These are phyloP conservation scores for Exidia glandulosa DNA, from an alignment of 768 basidiomycete species.

Conservation along the genomic window DNA sequence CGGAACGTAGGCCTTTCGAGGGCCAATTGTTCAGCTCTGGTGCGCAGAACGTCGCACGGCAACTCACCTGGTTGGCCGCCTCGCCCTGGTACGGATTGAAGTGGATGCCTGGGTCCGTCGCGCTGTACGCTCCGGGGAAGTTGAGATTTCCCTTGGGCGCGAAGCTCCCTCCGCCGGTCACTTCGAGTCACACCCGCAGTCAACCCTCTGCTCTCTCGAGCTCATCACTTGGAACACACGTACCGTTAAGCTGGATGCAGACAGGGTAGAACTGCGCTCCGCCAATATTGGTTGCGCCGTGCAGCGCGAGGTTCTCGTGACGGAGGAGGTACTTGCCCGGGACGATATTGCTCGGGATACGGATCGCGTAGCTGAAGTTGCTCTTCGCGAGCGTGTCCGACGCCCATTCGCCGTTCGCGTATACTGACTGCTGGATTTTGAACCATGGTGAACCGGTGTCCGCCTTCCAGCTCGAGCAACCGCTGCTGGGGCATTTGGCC, in stretches of 20 bases:
- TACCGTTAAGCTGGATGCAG: conserved; percentile 7
- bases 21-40: not conserved
- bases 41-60: not conserved
- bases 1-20: not conserved
- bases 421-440: not conserved
- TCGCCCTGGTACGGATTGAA: conserved; percentile 1
- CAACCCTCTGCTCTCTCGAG: not conserved
- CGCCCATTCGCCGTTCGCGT: conserved; percentile 1
- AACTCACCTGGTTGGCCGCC: not conserved
- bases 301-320: conserved; percentile 7
- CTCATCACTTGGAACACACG: not conserved
- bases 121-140: conserved; percentile 12
- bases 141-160: not conserved
- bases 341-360: conserved; percentile 4
- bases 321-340: conserved; percentile 11
- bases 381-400: conserved; percentile 1
- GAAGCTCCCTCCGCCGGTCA: not conserved
- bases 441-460: conserved; percentile 2
- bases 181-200: not conserved
- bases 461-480: conserved; percentile 4
- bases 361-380: not conserved
- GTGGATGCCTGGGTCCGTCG: conserved; percentile 10
- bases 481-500: conserved; percentile 4
- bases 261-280: conserved; percentile 12
- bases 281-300: not conserved